Evolutionary conservation across 371 early-diverging fungal genomes (phyloP).

Genomic region (Syncephalastrum contaminatum): DNA sequence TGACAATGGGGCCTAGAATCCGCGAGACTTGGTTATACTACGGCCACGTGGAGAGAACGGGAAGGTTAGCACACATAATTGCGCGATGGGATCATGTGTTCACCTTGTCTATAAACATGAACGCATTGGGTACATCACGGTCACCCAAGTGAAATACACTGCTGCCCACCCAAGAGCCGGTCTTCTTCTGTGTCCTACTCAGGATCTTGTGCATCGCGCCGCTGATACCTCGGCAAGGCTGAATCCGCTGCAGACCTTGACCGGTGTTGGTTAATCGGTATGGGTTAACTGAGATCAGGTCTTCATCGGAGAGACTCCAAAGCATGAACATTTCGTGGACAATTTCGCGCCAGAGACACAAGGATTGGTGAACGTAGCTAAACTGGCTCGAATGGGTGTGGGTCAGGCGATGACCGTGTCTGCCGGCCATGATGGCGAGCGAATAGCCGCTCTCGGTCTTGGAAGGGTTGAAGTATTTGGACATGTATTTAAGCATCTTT

Average conservation of each 20-base stretch:
- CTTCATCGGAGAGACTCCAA: conserved; percentile 89
- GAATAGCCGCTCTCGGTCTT: conserved; percentile 64
- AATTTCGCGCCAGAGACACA: conserved; percentile 93
- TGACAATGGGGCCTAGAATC: conserved; percentile 87
- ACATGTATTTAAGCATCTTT: conserved; percentile 83
- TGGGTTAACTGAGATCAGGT: conserved; percentile 71
- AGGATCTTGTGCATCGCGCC: conserved; percentile 86
- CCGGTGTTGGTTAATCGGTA: conserved; percentile 95
- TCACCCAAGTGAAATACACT: conserved; percentile 96
- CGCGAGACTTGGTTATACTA: conserved; percentile 94
- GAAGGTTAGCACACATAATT: too few relatives aligned
- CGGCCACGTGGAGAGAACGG: neutral
- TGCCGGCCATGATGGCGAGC: conserved; percentile 83
- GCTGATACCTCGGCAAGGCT: conserved; percentile 78
- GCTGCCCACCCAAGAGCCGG: conserved; percentile 92
- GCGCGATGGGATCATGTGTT: neutral
- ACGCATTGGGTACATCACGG: conserved; percentile 87
- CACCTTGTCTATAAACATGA: conserved; percentile 95
- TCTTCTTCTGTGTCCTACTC: conserved; percentile 79
- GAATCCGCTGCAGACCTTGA: conserved; percentile 92
- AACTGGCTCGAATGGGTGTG: conserved; percentile 92
- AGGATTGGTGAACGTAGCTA: conserved; percentile 90
- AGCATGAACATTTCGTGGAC: conserved; percentile 96
- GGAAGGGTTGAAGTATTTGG: conserved; percentile 64
- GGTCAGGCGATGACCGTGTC: conserved; percentile 86